phyloP scores from a whole-genome alignment of 768 basidiomycete genomes.

The Goffeauzyma gilvescens region DNA sequence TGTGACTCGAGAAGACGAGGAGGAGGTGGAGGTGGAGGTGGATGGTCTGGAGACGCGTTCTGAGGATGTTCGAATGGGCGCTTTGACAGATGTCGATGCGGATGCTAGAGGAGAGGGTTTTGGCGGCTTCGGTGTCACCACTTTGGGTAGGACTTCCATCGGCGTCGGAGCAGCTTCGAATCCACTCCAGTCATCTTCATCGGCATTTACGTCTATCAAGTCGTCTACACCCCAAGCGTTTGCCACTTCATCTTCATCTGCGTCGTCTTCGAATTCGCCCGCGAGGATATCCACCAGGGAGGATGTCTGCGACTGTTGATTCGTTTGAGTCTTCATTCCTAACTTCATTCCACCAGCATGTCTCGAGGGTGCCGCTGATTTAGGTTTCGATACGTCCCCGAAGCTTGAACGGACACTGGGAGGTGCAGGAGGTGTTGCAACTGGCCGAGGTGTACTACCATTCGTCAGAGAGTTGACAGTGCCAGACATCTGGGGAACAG shows the following conservation, averaged over 20 bases:
- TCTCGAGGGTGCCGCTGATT: no score
- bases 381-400: no score
- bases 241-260: slow-evolving; percentile 41
- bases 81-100: not conserved
- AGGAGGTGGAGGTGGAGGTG: slow-evolving; percentile 6
- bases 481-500: no score
- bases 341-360: no score
- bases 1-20: no score
- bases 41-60: not conserved
- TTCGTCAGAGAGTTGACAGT: no score
- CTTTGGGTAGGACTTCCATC: slow-evolving; percentile 15
- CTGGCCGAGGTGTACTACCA: no score
- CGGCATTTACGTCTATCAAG: slow-evolving; percentile 81
- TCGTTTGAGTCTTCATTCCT: no score
- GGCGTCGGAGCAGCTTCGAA: slow-evolving; percentile 43
- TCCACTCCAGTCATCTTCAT: slow-evolving; percentile 89
- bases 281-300: slow-evolving; percentile 38
- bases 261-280: slow-evolving; percentile 26
- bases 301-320: no score
- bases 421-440: no score
- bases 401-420: no score
- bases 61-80: not conserved
- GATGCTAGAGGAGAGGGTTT: not conserved
- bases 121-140: not conserved
- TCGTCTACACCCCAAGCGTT: slow-evolving; percentile 57